A percentile compares a stretch with the other conserved stretches of the same genome.
phyloP scores from a whole-genome alignment of 1,284 basidiomycete genomes.

The Pholiota adiposa region DNA sequence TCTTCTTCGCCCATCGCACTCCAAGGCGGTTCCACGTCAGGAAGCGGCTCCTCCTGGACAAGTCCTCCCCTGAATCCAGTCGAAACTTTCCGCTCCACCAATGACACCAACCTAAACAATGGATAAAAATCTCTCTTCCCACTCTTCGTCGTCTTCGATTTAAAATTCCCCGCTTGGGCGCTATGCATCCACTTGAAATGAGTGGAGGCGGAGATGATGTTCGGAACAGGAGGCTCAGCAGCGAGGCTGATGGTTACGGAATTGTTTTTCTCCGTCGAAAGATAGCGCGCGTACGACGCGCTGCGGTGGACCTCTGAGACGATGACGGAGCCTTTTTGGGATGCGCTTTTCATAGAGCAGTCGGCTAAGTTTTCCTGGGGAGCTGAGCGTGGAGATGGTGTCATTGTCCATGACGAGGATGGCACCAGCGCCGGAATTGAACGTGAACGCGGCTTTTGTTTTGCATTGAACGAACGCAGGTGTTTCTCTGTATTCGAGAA shows the following conservation, averaged over 20 bases:
- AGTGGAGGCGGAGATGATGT: slow-evolving; percentile 12
- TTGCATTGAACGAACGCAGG: slow-evolving; percentile 24
- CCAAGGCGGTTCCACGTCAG: slow-evolving; percentile 34
- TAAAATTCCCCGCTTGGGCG: slow-evolving; percentile 29
- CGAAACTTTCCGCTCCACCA: slow-evolving; percentile 22
- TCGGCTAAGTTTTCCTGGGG: slow-evolving; percentile 27
- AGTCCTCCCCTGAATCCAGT: slow-evolving; percentile 24
- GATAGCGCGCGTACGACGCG: slow-evolving; percentile 33
- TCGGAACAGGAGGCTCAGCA: slow-evolving; percentile 19
- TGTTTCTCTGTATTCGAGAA: slow-evolving; percentile 20
- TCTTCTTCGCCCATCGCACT: background rate
- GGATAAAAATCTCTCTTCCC: slow-evolving; percentile 29
- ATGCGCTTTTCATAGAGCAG: slow-evolving; percentile 25
- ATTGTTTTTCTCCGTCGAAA: slow-evolving; percentile 21
- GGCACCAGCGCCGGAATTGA: slow-evolving; percentile 25
- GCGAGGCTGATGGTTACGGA: slow-evolving; percentile 29
- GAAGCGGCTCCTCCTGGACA: slow-evolving; percentile 25
- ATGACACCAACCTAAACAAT: slow-evolving; percentile 31
- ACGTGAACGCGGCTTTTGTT: slow-evolving; percentile 27
- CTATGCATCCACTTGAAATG: slow-evolving; percentile 30
- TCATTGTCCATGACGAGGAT: slow-evolving; percentile 31
- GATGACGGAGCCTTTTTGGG: slow-evolving; percentile 27
- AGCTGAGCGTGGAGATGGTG: slow-evolving; percentile 24
- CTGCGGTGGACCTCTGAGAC: slow-evolving; percentile 35
- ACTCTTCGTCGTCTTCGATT: slow-evolving; percentile 22